Percentiles rank a stretch among this genome's conserved stretches.
phyloP scores from a whole-genome alignment of 164 flowering plant genomes.

The Platanus orientalis region DNA sequence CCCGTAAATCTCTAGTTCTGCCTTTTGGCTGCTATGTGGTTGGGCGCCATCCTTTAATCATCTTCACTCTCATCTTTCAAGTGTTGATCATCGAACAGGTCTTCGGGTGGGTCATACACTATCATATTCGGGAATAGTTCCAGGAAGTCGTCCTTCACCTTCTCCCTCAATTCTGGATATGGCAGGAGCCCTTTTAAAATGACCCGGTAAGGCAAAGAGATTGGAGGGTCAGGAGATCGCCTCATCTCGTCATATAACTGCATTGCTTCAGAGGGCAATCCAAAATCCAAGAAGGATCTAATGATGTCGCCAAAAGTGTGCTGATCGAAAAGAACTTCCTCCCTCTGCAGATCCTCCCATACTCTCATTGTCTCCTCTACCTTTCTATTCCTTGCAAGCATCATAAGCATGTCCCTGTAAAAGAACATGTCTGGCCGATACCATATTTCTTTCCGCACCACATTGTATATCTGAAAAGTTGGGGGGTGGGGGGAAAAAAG shows the following conservation, averaged over 20 bases:
- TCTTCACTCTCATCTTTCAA: constrained; percentile 31
- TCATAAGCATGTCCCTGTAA: constrained; percentile 92
- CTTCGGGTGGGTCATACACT: constrained; percentile 84
- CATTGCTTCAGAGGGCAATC: constrained; percentile 74
- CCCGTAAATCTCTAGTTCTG: no score
- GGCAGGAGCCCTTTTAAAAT: constrained; percentile 87
- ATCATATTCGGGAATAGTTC: constrained; percentile 81
- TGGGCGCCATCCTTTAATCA: constrained; percentile 21
- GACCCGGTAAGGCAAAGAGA: constrained; percentile 79
- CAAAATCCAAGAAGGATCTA: constrained; percentile 66
- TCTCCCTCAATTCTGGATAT: constrained; percentile 87
- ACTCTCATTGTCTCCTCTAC: constrained; percentile 59
- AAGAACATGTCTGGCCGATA: constrained; percentile 97
- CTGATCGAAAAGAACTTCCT: constrained; percentile 83
- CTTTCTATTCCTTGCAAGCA: constrained; percentile 84
- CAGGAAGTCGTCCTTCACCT: constrained; percentile 85
- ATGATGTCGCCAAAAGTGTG: constrained; percentile 88
- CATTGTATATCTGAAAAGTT: constrained; percentile 77
- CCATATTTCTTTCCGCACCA: constrained; percentile 90
- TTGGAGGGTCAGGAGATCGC: constrained; percentile 73
- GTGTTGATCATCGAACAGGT: constrained; percentile 56
- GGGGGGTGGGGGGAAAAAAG: constrained; percentile 1
- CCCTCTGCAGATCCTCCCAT: constrained; percentile 75
- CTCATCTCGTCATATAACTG: constrained; percentile 85
- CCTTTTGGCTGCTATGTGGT: no score